Percentiles rank a stretch among this genome's conserved stretches.
These are phyloP conservation scores for Salvia splendens DNA, from an alignment of 257 asterid species.

Conservation along the genomic window DNA sequence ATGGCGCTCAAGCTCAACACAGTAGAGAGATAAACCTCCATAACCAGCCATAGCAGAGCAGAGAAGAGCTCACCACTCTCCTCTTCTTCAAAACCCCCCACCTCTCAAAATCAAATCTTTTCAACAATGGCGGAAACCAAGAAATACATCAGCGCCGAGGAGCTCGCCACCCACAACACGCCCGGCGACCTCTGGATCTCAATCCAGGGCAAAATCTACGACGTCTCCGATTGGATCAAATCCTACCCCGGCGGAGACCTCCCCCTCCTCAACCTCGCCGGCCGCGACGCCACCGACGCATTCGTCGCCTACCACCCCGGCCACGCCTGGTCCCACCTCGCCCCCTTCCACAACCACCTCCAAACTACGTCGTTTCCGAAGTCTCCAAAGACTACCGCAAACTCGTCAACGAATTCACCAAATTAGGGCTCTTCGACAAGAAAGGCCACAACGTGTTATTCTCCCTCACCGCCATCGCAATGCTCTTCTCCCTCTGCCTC, in stretches of 20 bases:
- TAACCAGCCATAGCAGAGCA: no score
- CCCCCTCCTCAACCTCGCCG: no score
- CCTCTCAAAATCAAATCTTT: constrained; percentile 11
- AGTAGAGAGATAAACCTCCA: background rate
- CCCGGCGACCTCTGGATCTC: no score
- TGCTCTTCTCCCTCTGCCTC: no score
- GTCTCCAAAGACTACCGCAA: constrained; percentile 72
- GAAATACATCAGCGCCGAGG: constrained; percentile 63
- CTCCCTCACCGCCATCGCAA: constrained; percentile 45
- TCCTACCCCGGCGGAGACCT: no score
- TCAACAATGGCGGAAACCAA: constrained; percentile 50
- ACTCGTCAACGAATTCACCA: constrained; percentile 64
- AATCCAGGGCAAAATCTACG: no score
- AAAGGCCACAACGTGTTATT: constrained; percentile 56
- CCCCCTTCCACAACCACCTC: constrained; percentile 57
- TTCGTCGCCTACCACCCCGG: no score
- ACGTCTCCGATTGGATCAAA: no score
- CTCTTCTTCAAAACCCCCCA: constrained; percentile 5
- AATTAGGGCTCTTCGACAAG: constrained; percentile 62
- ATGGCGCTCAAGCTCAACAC: background rate
- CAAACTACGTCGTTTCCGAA: constrained; percentile 74
- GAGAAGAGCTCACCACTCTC: constrained; percentile 21
- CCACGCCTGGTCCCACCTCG: constrained; percentile 61
- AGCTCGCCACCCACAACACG: no score
- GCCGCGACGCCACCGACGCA: no score